Evolutionary conservation across 202 grass and related monocot genomes (phyloP), one percentile per base, ranked within the genome.

Genomic region (Zizania palustris): DNA sequence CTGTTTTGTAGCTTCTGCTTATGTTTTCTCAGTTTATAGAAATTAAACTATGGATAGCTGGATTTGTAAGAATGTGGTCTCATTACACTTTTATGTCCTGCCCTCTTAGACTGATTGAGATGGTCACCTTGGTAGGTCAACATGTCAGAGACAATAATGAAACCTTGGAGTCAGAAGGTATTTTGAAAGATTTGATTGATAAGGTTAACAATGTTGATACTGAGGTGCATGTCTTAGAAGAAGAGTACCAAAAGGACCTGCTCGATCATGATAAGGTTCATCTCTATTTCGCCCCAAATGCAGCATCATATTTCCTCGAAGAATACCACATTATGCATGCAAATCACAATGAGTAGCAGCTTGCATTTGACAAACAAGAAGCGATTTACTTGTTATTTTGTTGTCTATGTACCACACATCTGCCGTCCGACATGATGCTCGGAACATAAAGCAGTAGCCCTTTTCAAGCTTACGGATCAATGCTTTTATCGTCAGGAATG

Each of bases 201-300:
- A 83, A 90, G 51, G 67, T 66, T 46, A 82, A 64, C 62, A 71
- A 20, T 9, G 46, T 82, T 12, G 80, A 83, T 39, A 48, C 66
- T 67, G 82, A 93, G 84, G 49, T 93, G 75, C 78, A 79, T 20
- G 45, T 73, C 34, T 44, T 93, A 67, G 85, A 97, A 64, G 71
- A 12, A 69, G 93, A 87, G 53, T 93, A 89, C 33, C 60, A 89
- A 53, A 93, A 87, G 7, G 83, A 87, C 45, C 64, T 87, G 59
- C 78, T 82, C 59, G 35, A 72, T 34, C 72, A 76, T 87, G 74
- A 86, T 38, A 51, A 89, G 72, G 88, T 97, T 13, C 1, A 49
- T 46, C 64, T 82, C 34, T 73, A 16, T 57, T 63, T 46, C 21
- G 18, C 5, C 45, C 28, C 33, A 44, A 39, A 20, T 58, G 22